Evolutionary conservation across 495 filamentous ascomycete species (phyloP), one percentile per base, ranked within the genome.

Genomic region (Cercophora sp.): DNA sequence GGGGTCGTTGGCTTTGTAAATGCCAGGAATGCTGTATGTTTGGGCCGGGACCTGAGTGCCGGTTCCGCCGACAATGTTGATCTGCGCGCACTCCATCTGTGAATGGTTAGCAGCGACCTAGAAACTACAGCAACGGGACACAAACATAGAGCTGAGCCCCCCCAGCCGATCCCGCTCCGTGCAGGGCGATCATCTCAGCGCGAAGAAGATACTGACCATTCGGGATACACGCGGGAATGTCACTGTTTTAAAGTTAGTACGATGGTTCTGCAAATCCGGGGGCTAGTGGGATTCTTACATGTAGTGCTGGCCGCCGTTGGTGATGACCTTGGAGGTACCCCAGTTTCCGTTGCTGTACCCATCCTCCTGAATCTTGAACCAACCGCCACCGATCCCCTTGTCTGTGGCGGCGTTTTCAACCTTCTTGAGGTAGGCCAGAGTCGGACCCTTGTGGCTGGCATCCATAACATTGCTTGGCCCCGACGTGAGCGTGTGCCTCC

Each of bases 131-230:
- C 10, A 18, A 44, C 29, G 23, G 29, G 20, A 34, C 27, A 60
- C 65, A 35, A 56, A 78, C 74, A 44, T 78, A 81, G 20, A 81
- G 69, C 59, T 81, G 77, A 2, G 77, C 75, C 5, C 72, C 70
- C 8, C 61, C 68, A 0, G 46, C 24, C 0, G 62, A 62, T 0
- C 65, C 50, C 0, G 73, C 73, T 23, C 52, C 70, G 48, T 81
- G 78, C 4, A 81, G 65, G 0, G 73, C 77, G 34, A 81, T 74
- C 60, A 78, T 67, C 62, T 67, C 64, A 6, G 64, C 64, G 8
- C 62, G 64, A 18, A 65, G 59, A 24, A 67, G 57, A 24, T 67
- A 78, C 49, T 76, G 66, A 4, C 73, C 73, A 3, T 63, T 50
- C n/a, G 66, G 61, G 22, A 78, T 61, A 47, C 75, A 78, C 24